Conservation (phyloP, 148 eudicot genomes). For the Pouteria glomerata region DNA sequence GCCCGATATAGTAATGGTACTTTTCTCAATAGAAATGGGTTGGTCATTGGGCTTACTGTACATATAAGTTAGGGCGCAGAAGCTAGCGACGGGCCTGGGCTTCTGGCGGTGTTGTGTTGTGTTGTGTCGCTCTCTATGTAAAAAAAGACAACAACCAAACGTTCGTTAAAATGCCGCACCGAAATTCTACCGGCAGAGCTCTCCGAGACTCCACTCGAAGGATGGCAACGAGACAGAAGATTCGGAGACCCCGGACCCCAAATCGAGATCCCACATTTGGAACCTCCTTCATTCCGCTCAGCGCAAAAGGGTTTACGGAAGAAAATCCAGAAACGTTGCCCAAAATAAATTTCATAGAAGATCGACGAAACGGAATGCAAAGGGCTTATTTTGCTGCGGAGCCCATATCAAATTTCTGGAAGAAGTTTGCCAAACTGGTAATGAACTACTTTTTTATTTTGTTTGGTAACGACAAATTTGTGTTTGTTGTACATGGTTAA, state of each 20-base stretch:
- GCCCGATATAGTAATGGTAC: too few species aligned
- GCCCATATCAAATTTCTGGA: too few species aligned
- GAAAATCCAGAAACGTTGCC: neutral
- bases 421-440: too few species aligned
- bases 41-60: too few species aligned
- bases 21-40: too few species aligned
- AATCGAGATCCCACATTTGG: too few species aligned
- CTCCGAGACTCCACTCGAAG: conserved; percentile 34
- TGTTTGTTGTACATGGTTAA: too few species aligned
- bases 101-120: neutral
- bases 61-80: too few species aligned
- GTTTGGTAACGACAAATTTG: too few species aligned
- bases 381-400: neutral
- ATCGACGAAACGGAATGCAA: neutral
- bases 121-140: neutral
- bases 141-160: conserved; percentile 15
- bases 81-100: too few species aligned
- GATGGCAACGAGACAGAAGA: neutral
- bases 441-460: too few species aligned
- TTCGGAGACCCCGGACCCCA: too few species aligned
- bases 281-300: conserved; percentile 5
- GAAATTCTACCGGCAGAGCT: conserved; percentile 16
- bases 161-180: conserved; percentile 46
- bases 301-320: conserved; percentile 1
- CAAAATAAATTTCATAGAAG: neutral